Base-by-base conservation (phyloP, 192 early-diverging fungal genomes). In the Rhizophagus clarus region DNA sequence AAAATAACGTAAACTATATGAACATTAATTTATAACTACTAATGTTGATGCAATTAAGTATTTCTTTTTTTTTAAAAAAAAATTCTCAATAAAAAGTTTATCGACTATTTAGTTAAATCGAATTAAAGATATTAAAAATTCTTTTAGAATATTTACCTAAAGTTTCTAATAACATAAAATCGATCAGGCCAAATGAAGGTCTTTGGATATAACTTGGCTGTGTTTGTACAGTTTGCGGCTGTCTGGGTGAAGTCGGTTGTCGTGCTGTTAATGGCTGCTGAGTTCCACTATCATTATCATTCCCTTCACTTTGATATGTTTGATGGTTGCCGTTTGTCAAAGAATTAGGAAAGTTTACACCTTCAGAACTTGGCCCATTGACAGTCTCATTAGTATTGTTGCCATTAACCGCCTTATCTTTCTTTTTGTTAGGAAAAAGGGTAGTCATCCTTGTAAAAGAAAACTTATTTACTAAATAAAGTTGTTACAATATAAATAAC, bases 91-190 rank as follows among this genome's bases (percentile, higher is more conserved):
- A 40, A 31, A 42, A 31, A n/a, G 8, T 31, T 69, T n/a, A 31
- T 37, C 7, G 0, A n/a, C 56, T 77, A 66, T 28, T 26, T 34
- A 45, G 17, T 47, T 68, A 20, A 28, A 64, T 37, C 22, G n/a
- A 12, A 67, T 49, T 15, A 47, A 37, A 64, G 45, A 51, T 11
- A 68, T 11, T 42, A 31, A 49, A 64, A 8, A 24, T 22, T 22
- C 11, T 61, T 29, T 40, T 34, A 32, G 2, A 17, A 11, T n/a
- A 60, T 28, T 70, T 82, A 87, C 85, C 85, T 66, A 87, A 77
- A 71, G 86, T 87, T 26, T 85, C 82, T 64, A 84, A 68, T 47
- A 87, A 42, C 20, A 82, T 81, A 80, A 87, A 82, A 77, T 87
- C 84, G 28, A 74, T 81, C 42, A 87, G 63, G 22, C 81, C 84